phyloP scores from a whole-genome alignment of 305 asterid genomes.

The Nicotiana rustica region DNA sequence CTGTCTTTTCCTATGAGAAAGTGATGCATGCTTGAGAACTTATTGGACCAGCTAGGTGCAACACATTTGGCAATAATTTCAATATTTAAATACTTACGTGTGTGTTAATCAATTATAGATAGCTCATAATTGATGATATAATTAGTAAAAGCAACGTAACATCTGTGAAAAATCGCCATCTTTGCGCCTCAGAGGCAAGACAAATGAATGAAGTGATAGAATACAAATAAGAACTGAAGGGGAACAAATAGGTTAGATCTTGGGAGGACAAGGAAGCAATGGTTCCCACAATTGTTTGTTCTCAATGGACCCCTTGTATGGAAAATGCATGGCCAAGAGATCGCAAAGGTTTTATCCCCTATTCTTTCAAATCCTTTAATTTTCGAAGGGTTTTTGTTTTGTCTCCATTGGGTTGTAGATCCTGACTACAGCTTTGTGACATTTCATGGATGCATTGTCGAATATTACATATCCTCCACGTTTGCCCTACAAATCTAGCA shows the following conservation, averaged over 20 bases:
- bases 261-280: slow-evolving; percentile 50
- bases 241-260: slow-evolving; percentile 49
- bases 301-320: background rate
- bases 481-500: background rate
- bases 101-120: background rate
- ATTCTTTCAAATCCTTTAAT: slow-evolving; percentile 13
- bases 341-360: slow-evolving; percentile 25
- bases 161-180: slow-evolving; percentile 43
- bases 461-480: background rate
- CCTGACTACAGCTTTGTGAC: slow-evolving; percentile 40
- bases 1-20: background rate
- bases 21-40: background rate
- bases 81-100: background rate
- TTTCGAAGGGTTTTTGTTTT: slow-evolving; percentile 42
- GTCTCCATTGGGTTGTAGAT: slow-evolving; percentile 32
- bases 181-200: background rate
- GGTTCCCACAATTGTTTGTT: slow-evolving; percentile 41
- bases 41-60: background rate
- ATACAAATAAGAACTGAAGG: slow-evolving; percentile 40
- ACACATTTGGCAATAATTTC: background rate
- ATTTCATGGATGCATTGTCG: slow-evolving; percentile 33
- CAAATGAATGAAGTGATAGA: slow-evolving; percentile 35
- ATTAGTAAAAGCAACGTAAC: slow-evolving; percentile 46
- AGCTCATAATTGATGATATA: slow-evolving; percentile 43
- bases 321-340: slow-evolving; percentile 25